Base-by-base conservation (phyloP, 1,284 basidiomycete species). In the Sanguinoderma infundibulare region DNA sequence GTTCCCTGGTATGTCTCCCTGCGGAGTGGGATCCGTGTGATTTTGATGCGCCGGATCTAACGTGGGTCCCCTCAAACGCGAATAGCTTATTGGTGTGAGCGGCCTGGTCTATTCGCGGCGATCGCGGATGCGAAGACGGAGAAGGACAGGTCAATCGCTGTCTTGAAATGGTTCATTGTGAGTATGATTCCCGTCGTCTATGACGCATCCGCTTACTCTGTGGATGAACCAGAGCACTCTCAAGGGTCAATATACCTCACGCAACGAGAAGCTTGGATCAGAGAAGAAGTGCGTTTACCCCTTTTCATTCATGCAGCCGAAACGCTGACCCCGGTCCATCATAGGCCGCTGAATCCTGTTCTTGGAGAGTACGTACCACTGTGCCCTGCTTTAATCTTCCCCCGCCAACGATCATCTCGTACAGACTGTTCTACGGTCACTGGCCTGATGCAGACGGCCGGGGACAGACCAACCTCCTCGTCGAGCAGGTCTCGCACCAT, bases 401-500 rank as follows among this genome's bases (percentile, higher is more conserved):
- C 4, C n/a, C 36, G 1, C 53, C 28, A 2, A 40, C 39, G 15
- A 10, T 10, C n/a, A 8, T 14, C 22, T 20, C 17, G 12, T 24
- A 7, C 63, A 91, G 91, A 74, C 80, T 96, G 40, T 98, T 98
- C 81, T 95, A 96, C 68, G 97, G 97, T 52, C 76, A 82, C 63
- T 99, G 97, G 96, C 92, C 95, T 1, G 90, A 92, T 72, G 79
- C 81, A 65, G 79, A 87, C 63, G 87, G 86, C n/a, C 87, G 91
- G 24, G 94, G 94, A n/a, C 85, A 92, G 74, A 96, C 94, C 15
- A 82, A 83, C 50, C 85, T 99, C 32, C 84, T 92, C 39, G 94
- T 97, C n/a, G 97, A 99, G 80, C 97, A 99, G 78, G 96, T 98
- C 55, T 97, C 95, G 30, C 96, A 97, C 73, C 95, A 97, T 76